Base-by-base conservation (phyloP, 129 eudicot genomes). In the Chrysanthemum makinoi region DNA sequence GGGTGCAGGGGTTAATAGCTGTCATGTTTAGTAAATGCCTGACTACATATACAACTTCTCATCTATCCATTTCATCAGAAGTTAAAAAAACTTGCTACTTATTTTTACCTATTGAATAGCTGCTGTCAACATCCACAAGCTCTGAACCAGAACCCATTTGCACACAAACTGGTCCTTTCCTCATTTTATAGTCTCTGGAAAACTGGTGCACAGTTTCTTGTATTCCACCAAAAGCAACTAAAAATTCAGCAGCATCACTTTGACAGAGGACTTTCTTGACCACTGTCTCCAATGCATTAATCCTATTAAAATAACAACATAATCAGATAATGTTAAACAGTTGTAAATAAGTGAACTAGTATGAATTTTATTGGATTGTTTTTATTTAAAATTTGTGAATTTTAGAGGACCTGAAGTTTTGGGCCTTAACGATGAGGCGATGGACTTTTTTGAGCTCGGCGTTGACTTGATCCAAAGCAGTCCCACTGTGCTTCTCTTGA, bases 401-500 rank as follows among this genome's bases (percentile, higher is more conserved):
- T 14, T 59, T 16, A 6, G 9, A 6, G 80, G 78, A 93, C 98
- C 98, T 94, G 78, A 90, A 91, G 30, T 94, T 86, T 69, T 94
- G 99, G 83, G 97, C 99, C 87, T 94, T 94, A 11, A 77, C 65
- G 13, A 87, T 81, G 54, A 94, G 94, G 30, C 79, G 83, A 51
- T 90, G 90, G 82, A 94, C 80, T 69, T 94, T 94, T 83, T 77
- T 88, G 81, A 90, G 88, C 76, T 94, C 97, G 3, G 91, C 77
- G 16, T 78, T 77, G 66, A 90, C 79, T 20, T 43, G 78, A 22
- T 70, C 83, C 48, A 87, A 30, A 18, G 83, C 74, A 2, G 76
- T 73, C 61, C 77, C 83, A 68, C 11, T 69, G 55, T 52, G 47
- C 57, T 59, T 66, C 1, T 55, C 74, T 7, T 64, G 73, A 22